Base-by-base conservation (phyloP, 2,329 filamentous ascomycete genomes). In the Daldinia eschscholtzii region DNA sequence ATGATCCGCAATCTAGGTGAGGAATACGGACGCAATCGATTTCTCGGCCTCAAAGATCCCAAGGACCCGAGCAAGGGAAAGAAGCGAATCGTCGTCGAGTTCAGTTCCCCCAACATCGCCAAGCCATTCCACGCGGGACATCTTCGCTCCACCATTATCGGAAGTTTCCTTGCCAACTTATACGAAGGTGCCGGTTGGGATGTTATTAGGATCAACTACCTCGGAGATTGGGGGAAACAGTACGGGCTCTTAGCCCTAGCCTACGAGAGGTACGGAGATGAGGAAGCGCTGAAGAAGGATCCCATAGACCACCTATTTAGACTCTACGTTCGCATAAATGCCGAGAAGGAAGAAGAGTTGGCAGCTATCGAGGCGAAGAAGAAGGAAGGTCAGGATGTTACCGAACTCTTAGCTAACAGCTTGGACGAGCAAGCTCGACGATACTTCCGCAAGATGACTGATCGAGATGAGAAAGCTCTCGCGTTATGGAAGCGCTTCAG, bases 141-240 rank as follows among this genome's bases (percentile, higher is more conserved):
- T 81, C 82, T 94, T 73, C 86, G 91, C 74, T 92, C 90, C 75
- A 94, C 92, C 57, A 92, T 94, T 71, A 91, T 93, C 64, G 91
- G 92, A 48, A 90, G 89, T 33, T 93, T 92, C 78, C 80, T 93
- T 20, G 83, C 89, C 23, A 93, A 93, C 74, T 77, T 93, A 2
- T 92, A 93, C 76, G 84, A 90, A 74, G 83, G 80, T 18, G 87
- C 88, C 57, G 92, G 91, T 20, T 93, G 90, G 89, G 87, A 93
- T 39, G 90, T 93, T 0, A 79, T 88, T 50, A 84, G 88, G 26
- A 86, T 93, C 82, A 93, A 93, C 80, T 94, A 93, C 76, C 84
- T 93, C 0, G 92, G 92, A 39, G 92, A 94, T 77, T 94, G 92
- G 92, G 92, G 92, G 26, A 92, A 91, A 79, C 90, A 92, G 75